Conservation (phyloP, 2,329 filamentous ascomycete genomes). For the Ophiostoma quercus region DNA sequence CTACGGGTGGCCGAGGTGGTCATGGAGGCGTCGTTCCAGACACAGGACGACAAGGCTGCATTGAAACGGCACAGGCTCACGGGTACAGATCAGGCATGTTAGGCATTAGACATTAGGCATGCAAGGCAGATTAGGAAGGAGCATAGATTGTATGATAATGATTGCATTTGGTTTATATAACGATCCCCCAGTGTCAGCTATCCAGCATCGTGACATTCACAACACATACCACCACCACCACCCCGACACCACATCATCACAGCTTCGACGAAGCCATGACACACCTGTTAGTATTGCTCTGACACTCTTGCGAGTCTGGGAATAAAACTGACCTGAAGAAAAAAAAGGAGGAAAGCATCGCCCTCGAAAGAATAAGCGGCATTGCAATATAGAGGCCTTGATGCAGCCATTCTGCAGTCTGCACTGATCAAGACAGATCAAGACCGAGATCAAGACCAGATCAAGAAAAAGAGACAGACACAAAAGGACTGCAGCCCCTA, state of each 20-base stretch:
- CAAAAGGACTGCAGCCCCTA: slow-evolving; percentile 21
- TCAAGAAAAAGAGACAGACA: background rate
- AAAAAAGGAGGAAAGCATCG: slow-evolving; percentile 27
- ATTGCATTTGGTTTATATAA: background rate
- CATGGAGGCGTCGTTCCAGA: slow-evolving; percentile 28
- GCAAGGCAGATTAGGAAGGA: background rate
- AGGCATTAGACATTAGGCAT: background rate
- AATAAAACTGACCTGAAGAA: slow-evolving; percentile 18
- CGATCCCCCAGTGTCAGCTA: background rate
- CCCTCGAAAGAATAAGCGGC: slow-evolving; percentile 31
- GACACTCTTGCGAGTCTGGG: slow-evolving; percentile 17
- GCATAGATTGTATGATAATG: slow-evolving; percentile 17
- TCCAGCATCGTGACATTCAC: background rate
- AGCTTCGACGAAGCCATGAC: background rate
- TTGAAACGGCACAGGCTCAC: slow-evolving; percentile 21
- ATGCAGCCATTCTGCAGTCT: background rate
- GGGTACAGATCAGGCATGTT: slow-evolving; percentile 4
- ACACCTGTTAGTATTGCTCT: slow-evolving; percentile 25
- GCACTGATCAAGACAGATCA: background rate
- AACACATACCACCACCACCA: background rate
- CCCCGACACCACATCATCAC: background rate
- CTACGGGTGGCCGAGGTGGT: slow-evolving; percentile 52
- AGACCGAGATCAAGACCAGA: background rate
- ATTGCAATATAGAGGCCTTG: slow-evolving; percentile 28
- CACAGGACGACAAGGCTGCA: slow-evolving; percentile 20